Evolutionary conservation across 352 stramenopile genomes (phyloP).

Genomic region (Phytophthora megakarya): DNA sequence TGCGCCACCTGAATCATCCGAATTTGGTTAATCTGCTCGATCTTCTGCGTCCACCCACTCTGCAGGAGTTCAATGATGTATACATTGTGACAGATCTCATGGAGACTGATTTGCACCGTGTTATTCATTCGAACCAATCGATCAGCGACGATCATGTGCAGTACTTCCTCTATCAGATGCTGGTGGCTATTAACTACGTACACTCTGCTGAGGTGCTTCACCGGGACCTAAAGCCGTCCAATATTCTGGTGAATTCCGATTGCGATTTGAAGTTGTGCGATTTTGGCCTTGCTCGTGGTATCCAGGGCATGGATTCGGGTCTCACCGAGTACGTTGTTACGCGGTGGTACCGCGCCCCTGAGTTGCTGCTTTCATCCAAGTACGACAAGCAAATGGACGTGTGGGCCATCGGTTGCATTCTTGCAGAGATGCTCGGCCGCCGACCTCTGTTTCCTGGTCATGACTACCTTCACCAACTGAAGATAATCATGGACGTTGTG

Average conservation of each 20-base stretch:
- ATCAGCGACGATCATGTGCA: slow-evolving; percentile 82
- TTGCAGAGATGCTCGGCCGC: slow-evolving; percentile 86
- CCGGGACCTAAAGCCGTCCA: slow-evolving; percentile 79
- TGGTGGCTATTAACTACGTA: slow-evolving; percentile 79
- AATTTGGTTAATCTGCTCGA: slow-evolving; percentile 86
- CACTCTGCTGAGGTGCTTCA: slow-evolving; percentile 82
- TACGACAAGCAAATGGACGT: slow-evolving; percentile 91
- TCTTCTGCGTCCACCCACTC: slow-evolving; percentile 74
- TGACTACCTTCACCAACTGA: slow-evolving; percentile 88
- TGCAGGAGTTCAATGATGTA: slow-evolving; percentile 90
- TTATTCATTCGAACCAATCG: slow-evolving; percentile 84
- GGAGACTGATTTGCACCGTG: slow-evolving; percentile 77
- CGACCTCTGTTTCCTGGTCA: slow-evolving; percentile 86
- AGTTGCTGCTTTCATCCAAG: slow-evolving; percentile 91
- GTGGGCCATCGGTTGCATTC: slow-evolving; percentile 88
- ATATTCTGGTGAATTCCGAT: slow-evolving; percentile 83
- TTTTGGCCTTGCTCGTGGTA: slow-evolving; percentile 76
- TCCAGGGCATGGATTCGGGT: slow-evolving; percentile 76
- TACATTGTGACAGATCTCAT: slow-evolving; percentile 86
- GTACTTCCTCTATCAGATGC: slow-evolving; percentile 84
- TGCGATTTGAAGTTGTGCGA: slow-evolving; percentile 84
- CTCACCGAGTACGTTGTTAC: slow-evolving; percentile 93
- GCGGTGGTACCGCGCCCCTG: slow-evolving; percentile 91
- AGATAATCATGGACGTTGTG: slow-evolving; percentile 92
- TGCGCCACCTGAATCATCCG: slow-evolving; percentile 86